A percentile compares a stretch with the other conserved stretches of the same genome.
Evolutionary conservation across 345 rosid species (phyloP).

Genomic region (Pseudoturritis turrita): DNA sequence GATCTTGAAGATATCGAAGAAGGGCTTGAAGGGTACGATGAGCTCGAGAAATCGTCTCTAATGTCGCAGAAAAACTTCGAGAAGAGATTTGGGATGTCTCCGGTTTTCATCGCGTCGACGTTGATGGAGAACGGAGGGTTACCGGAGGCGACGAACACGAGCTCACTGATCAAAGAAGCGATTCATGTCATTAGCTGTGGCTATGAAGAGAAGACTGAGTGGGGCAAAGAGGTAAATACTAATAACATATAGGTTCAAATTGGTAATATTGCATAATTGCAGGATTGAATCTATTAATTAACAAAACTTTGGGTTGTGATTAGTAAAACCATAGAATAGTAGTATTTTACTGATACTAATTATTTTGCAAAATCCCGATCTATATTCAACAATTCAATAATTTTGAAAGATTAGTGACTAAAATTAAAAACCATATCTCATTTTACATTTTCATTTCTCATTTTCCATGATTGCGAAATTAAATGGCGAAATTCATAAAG

Average conservation of each 20-base stretch:
- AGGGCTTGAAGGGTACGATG: slow-evolving; percentile 95
- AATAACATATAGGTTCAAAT: neutral
- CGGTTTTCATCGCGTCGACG: slow-evolving; percentile 86
- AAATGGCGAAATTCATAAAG: too few relatives aligned
- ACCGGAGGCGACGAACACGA: slow-evolving; percentile 79
- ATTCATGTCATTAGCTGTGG: slow-evolving; percentile 95
- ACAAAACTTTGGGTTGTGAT: too few relatives aligned
- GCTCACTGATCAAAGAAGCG: slow-evolving; percentile 82
- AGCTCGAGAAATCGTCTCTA: slow-evolving; percentile 82
- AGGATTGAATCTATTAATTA: too few relatives aligned
- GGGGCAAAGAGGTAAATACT: slow-evolving; percentile 87
- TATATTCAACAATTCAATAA: too few relatives aligned
- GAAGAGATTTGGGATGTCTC: slow-evolving; percentile 92
- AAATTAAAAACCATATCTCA: too few relatives aligned
- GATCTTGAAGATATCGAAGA: slow-evolving; percentile 96
- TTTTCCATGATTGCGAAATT: too few relatives aligned
- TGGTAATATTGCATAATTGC: neutral
- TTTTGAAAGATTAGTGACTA: too few relatives aligned
- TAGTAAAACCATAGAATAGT: too few relatives aligned
- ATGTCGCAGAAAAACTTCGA: slow-evolving; percentile 96
- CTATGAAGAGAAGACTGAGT: slow-evolving; percentile 92
- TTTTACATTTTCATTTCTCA: too few relatives aligned
- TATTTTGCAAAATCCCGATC: too few relatives aligned
- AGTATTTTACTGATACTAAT: too few relatives aligned
- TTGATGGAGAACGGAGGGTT: slow-evolving; percentile 93